Base-by-base conservation (phyloP, 108 stramenopile genomes). In the Fragilariopsis cylindrus region DNA sequence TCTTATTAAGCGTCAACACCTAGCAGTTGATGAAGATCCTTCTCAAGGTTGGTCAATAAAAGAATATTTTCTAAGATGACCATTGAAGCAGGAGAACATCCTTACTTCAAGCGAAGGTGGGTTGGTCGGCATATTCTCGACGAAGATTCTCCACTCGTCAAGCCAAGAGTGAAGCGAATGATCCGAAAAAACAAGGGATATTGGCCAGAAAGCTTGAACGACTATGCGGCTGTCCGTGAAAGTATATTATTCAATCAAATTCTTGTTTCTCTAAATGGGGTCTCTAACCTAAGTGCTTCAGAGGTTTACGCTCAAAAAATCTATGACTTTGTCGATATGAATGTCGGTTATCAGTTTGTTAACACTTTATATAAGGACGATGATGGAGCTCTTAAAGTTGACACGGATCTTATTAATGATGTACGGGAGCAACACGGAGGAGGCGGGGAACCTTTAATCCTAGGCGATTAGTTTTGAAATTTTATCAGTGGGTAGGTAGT, bases 221-320 rank as follows among this genome's bases (percentile, higher is more conserved):
- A 79, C 41, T 77, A 81, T 52, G 48, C 69, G 12, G 76, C 69
- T 16, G 81, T 93, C n/a, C 76, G 82, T 15, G 73, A 87, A 18
- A 79, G 75, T 56, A 47, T 93, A 5, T 80, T 85, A 18, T 93
- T 93, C 76, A 84, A 89, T 71, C 92, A 91, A 65, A 86, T 93
- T 56, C 75, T 93, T 45, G 85, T 88, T 11, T 85, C 79, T 66
- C 54, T 90, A 7, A 85, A 80, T 75, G 92, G 92, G n/a, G 82
- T 87, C 7, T 87, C 89, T 62, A 90, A 93, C 57, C 74, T 87
- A 53, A 85, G 73, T 65, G 89, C 86, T 7, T 67, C 73, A 1
- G 76, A 81, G 49, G 92, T 93, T 4, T 93, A 93, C 74, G 88
- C 87, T 43, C 92, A 93, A 68, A 89, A 90, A 71, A 87, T 93